Base-by-base conservation (phyloP, 164 flowering plant genomes). In the Pachysandra terminalis region DNA sequence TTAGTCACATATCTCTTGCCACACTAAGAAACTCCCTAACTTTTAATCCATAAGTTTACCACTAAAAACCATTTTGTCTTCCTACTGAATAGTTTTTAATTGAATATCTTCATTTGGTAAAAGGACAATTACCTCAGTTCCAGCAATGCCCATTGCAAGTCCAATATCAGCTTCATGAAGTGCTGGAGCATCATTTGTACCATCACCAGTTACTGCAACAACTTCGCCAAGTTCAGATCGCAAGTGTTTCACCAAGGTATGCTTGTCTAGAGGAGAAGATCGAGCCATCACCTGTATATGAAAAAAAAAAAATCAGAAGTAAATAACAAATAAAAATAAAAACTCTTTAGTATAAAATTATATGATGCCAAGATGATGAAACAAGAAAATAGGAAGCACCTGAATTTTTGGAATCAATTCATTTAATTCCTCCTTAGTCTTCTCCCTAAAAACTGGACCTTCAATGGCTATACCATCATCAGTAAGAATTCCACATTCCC, bases 161-260 rank as follows among this genome's bases (percentile, higher is more conserved):
- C 98, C 98, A 64, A 93, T 91, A 81, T 91, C 98, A 64, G 98
- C 98, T 78, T 93, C 98, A 81, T 91, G 97, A 82, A 93, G 97
- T 41, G 98, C 98, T 7, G 98, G 98, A 73, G 98, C 98, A 77
- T 93, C 98, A 76, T 93, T 93, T 68, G 97, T 91, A 52, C 98
- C 98, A 80, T 93, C 98, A 67, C 98, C 98, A 22, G 98, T 94
- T 68, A 91, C 98, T 0, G 98, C 97, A 76, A 94, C 97, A 74
- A 94, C 97, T 81, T 94, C 98, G 61, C 74, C 66, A 61, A 87
- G 79, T 22, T 82, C 83, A 59, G 85, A 79, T 48, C 89, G 81
- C 52, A 94, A 82, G 74, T 85, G 88, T 65, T 74, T 94, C 63
- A 94, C 98, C 58, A 94, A 83, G 66, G 85, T 86, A 79, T 93